These are phyloP conservation scores for Hydnomerulius pinastri DNA, from an alignment of 768 basidiomycete species.

Conservation along the genomic window DNA sequence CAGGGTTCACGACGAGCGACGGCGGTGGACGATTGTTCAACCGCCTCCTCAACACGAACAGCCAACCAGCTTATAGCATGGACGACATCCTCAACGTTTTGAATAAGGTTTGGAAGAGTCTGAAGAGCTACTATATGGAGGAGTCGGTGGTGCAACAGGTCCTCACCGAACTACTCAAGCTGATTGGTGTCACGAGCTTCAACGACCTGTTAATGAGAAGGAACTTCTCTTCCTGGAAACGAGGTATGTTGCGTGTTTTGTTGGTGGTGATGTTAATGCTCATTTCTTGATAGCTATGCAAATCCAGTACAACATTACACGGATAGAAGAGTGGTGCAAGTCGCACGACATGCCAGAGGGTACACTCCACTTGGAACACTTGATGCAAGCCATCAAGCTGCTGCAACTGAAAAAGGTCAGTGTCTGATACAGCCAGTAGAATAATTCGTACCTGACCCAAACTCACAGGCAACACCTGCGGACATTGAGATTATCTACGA, in stretches of 20 bases:
- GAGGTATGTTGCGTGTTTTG: constrained; percentile 58
- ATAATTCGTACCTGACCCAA: constrained; percentile 10
- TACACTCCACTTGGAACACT: constrained; percentile 93
- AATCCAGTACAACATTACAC: constrained; percentile 99
- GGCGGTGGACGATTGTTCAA: constrained; percentile 93
- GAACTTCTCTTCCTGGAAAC: constrained; percentile 99
- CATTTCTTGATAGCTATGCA: constrained; percentile 79
- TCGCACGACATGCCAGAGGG: constrained; percentile 99
- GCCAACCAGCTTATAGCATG: constrained; percentile 92
- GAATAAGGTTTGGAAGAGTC: constrained; percentile 97
- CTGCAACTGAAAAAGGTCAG: constrained; percentile 94
- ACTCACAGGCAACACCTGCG: constrained; percentile 75
- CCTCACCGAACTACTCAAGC: constrained; percentile 89
- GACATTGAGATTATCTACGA: constrained; percentile 99
- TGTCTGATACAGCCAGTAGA: not conserved
- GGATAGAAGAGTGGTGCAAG: constrained; percentile 99
- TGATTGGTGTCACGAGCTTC: constrained; percentile 96
- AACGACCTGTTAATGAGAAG: constrained; percentile 98
- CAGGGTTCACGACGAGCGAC: constrained; percentile 96
- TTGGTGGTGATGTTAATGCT: constrained; percentile 1
- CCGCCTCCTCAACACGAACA: constrained; percentile 84
- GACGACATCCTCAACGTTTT: constrained; percentile 96
- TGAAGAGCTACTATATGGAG: constrained; percentile 99
- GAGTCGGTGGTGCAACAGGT: constrained; percentile 96
- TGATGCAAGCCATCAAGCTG: constrained; percentile 99